phyloP scores from a whole-genome alignment of 2,329 filamentous ascomycete genomes.

The Dryadomyces sulphureus region DNA sequence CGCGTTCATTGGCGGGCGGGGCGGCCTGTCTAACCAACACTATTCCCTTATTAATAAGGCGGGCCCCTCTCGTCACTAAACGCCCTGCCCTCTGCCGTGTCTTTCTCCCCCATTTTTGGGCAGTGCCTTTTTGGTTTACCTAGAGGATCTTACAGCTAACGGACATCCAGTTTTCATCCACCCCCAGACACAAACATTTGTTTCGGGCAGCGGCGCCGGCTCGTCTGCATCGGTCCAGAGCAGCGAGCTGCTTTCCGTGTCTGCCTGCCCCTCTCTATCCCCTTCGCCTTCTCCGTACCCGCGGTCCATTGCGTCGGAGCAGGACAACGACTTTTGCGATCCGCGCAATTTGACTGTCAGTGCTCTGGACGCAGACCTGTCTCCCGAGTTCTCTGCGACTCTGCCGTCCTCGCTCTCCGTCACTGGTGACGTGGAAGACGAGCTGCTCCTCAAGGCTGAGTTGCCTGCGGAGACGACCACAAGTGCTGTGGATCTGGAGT shows the following conservation, averaged over 20 bases:
- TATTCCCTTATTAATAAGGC: background rate
- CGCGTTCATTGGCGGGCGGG: background rate
- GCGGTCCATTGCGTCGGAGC: slow-evolving; percentile 50
- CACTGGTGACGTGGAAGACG: slow-evolving; percentile 47
- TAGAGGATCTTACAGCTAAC: slow-evolving; percentile 19
- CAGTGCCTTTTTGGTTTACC: too few species aligned
- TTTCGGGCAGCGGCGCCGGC: background rate
- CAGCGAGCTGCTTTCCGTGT: slow-evolving; percentile 51
- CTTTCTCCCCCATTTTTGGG: background rate
- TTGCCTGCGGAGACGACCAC: slow-evolving; percentile 19
- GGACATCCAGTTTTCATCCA: slow-evolving; percentile 28
- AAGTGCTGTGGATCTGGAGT: slow-evolving; percentile 28
- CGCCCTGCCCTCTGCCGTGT: background rate
- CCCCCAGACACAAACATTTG: slow-evolving; percentile 31
- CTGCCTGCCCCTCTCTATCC: slow-evolving; percentile 68
- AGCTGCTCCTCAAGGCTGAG: slow-evolving; percentile 29
- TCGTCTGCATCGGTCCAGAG: slow-evolving; percentile 42
- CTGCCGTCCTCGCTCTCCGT: slow-evolving; percentile 45
- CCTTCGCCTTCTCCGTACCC: slow-evolving; percentile 74
- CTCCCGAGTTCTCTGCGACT: slow-evolving; percentile 50
- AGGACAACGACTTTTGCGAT: slow-evolving; percentile 77
- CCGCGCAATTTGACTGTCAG: slow-evolving; percentile 75
- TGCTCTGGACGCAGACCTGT: slow-evolving; percentile 32
- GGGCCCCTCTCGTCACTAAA: background rate
- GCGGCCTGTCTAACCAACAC: background rate